Conservation (phyloP, 2,329 filamentous ascomycete genomes). For the Macroventuria anomochaeta region DNA sequence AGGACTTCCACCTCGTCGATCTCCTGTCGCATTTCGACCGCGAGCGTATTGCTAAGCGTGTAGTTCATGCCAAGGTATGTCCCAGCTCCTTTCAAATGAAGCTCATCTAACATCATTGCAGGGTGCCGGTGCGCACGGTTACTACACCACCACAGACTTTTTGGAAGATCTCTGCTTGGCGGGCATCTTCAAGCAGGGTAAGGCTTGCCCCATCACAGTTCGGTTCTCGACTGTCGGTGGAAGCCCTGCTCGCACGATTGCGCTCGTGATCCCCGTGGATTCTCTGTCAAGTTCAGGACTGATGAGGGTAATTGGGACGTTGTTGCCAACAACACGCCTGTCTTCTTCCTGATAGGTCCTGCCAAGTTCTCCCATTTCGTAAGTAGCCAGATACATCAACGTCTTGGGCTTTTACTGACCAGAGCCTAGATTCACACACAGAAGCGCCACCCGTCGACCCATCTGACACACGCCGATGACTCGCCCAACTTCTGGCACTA, state of each 20-base stretch:
- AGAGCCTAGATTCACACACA: conserved; percentile 67
- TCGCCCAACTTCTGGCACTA: conserved; percentile 73
- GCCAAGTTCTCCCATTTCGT: conserved; percentile 61
- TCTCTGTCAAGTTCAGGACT: conserved; percentile 75
- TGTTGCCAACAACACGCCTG: conserved; percentile 75
- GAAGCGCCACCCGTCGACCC: conserved; percentile 74
- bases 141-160: conserved; percentile 55
- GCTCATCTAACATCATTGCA: not conserved
- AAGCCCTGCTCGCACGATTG: conserved; percentile 75
- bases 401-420: conserved; percentile 49
- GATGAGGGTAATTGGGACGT: conserved; percentile 77
- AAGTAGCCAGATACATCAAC: not conserved
- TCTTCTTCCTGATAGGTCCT: conserved; percentile 78
- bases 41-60: conserved; percentile 59
- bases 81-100: not conserved
- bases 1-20: conserved; percentile 60
- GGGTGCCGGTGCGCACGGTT: conserved; percentile 57
- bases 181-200: conserved; percentile 65
- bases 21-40: conserved; percentile 59
- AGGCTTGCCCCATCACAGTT: conserved; percentile 70
- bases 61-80: conserved; percentile 55
- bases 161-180: conserved; percentile 55
- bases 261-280: conserved; percentile 74
- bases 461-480: conserved; percentile 69
- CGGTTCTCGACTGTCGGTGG: conserved; percentile 80